Evolutionary conservation across 176 grass and related monocot species (phyloP), one percentile per base, ranked within the genome.

Genomic region (Eragrostis curvula): DNA sequence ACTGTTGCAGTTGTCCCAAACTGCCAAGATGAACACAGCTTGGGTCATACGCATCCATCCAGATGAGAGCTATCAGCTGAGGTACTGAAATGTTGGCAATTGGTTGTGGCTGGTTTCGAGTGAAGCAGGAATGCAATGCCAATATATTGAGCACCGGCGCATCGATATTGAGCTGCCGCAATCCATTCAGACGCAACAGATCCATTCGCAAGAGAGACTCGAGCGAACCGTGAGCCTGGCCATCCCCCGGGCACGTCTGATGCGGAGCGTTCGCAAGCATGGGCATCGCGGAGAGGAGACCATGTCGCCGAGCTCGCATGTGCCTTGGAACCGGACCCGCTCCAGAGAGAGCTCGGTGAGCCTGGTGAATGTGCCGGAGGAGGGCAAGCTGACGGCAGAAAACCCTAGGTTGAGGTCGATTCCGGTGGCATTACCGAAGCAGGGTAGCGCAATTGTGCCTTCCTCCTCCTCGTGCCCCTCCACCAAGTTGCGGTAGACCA

Each of bases 91-190:
- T n/a, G n/a, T n/a, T n/a, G n/a, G 24, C 9, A 28, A 28, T 8
- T 28, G 58, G 58, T 13, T 27, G n/a, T n/a, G n/a, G n/a, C n/a
- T n/a, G 11, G 1, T 28, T 28, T 2, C 3, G 11, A 0, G 0
- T 0, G 1, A 28, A 28, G 24, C 24, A 61, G 3, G 0, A 1
- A 6, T 5, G 11, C 24, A 61, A 5, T 1, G 2, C 12, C 11
- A 61, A 61, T 28, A 14, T 3, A 2, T 61, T 14, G 24, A 61
- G 58, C 0, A 6, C 23, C 11, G 58, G 11, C 23, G 58, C 24
- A 14, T 61, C 58, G 3, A 61, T 28, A 6, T 1, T 2, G 24
- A 61, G 58, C 23, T 28, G 11, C 24, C 6, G 24, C 4, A 61
- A 61, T 12, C 58, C 24, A 28, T 28, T 2, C 23, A 61, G 10